phyloP scores from a whole-genome alignment of 208 protist species.

The Herpetomonas tarakana region DNA sequence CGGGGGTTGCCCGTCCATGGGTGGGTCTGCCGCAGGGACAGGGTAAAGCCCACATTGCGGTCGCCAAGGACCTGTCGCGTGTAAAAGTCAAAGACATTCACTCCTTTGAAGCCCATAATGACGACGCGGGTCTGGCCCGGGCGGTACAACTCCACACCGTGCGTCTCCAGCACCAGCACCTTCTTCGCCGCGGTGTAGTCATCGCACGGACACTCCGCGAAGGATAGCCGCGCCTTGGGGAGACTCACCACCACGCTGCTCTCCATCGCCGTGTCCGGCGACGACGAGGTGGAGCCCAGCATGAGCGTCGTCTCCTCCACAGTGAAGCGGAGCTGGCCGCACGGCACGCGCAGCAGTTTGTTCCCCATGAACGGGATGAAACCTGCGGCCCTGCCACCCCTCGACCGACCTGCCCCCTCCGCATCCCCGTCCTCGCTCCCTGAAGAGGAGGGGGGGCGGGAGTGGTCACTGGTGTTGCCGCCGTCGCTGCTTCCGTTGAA shows the following conservation, averaged over 20 bases:
- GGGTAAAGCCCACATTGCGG: conserved; percentile 53
- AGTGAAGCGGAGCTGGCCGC: conserved; percentile 52
- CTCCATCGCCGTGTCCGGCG: conserved; percentile 28
- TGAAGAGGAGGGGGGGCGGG: not conserved
- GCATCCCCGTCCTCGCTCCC: not conserved
- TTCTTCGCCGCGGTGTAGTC: conserved; percentile 61
- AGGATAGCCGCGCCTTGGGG: conserved; percentile 44
- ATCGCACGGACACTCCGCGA: conserved; percentile 72
- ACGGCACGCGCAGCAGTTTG: conserved; percentile 53
- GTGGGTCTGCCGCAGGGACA: conserved; percentile 73
- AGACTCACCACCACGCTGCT: conserved; percentile 70
- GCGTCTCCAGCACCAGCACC: conserved; percentile 62
- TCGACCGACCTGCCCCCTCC: conserved; percentile 4
- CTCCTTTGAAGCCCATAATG: conserved; percentile 72
- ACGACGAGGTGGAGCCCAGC: conserved; percentile 44
- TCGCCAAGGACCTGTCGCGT: conserved; percentile 64
- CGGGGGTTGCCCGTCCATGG: conserved; percentile 89
- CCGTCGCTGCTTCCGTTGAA: not conserved
- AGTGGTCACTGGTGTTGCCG: conserved; percentile 5
- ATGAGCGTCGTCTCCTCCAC: conserved; percentile 60
- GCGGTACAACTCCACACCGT: conserved; percentile 75
- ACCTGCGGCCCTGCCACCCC: not conserved
- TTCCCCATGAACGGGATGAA: conserved; percentile 72
- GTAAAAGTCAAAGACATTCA: conserved; percentile 83
- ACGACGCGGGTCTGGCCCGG: conserved; percentile 46